Conservation (phyloP, 1,284 basidiomycete genomes). For the Rhodofomes roseus region DNA sequence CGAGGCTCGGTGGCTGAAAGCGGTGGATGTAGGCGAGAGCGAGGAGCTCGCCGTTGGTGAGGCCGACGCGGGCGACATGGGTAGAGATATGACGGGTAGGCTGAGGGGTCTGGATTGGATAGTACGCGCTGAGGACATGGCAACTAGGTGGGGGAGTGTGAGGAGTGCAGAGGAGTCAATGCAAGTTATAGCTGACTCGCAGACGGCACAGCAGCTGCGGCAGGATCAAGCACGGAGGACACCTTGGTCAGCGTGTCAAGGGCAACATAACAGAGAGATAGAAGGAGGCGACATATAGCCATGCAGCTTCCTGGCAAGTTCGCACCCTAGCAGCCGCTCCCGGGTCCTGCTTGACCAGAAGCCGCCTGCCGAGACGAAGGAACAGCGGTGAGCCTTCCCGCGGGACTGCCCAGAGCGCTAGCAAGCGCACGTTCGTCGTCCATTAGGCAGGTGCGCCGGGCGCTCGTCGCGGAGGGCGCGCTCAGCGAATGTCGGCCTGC, state of each 20-base stretch:
- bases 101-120: background rate
- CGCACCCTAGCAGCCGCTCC: background rate
- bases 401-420: background rate
- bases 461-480: background rate
- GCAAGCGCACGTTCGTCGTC: background rate
- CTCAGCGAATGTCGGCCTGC: background rate
- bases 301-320: background rate
- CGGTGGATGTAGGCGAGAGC: background rate
- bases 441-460: background rate
- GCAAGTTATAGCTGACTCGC: background rate
- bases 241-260: background rate
- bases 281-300: background rate
- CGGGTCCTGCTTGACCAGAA: background rate
- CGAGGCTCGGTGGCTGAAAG: too few species aligned
- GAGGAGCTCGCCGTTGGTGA: background rate
- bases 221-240: background rate
- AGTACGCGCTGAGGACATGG: background rate
- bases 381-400: background rate
- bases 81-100: background rate
- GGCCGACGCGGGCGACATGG: background rate
- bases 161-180: background rate
- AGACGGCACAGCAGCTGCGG: background rate
- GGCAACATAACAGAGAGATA: background rate
- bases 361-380: background rate
- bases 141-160: background rate